These are phyloP conservation scores for Thraustotheca clavata DNA, from an alignment of 352 stramenopile genomes.

Conservation along the genomic window DNA sequence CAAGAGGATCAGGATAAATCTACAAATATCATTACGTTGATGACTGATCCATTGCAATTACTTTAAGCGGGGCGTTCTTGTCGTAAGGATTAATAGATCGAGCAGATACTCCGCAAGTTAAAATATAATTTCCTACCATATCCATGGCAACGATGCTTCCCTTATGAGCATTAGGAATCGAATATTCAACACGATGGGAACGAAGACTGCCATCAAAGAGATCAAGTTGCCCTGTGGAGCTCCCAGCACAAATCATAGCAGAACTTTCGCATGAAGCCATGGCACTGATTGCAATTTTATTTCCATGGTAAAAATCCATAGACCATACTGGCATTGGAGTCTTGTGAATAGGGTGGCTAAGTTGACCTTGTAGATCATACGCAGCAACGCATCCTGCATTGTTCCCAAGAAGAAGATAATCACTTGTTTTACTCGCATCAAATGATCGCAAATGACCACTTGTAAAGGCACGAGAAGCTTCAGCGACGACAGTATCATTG, in stretches of 20 bases:
- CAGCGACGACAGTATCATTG: constrained; percentile 15
- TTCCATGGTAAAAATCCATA: constrained; percentile 9
- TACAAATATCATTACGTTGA: too few species aligned
- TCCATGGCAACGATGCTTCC: constrained; percentile 18
- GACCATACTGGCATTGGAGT: constrained; percentile 10
- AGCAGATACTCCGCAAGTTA: constrained; percentile 19
- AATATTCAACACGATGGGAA: constrained; percentile 19
- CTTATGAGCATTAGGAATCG: constrained; percentile 16
- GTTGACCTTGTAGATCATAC: constrained; percentile 14
- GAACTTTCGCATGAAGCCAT: constrained; percentile 9
- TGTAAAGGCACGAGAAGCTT: background rate
- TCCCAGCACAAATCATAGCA: constrained; percentile 7
- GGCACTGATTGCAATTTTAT: constrained; percentile 8
- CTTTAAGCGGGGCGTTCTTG: constrained; percentile 22
- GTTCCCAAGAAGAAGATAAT: constrained; percentile 5
- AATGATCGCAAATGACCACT: background rate
- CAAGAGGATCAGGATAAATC: constrained; percentile 17
- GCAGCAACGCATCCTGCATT: background rate
- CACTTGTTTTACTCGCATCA: background rate
- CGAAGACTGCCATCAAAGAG: constrained; percentile 12
- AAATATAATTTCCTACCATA: constrained; percentile 18
- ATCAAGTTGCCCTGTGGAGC: constrained; percentile 10
- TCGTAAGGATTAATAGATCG: constrained; percentile 23
- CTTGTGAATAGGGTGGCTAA: constrained; percentile 4
- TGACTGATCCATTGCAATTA: too few species aligned